Evolutionary conservation across 768 basidiomycete genomes (phyloP), one percentile per base, ranked within the genome.

Genomic region (Kondoa subrosea): DNA sequence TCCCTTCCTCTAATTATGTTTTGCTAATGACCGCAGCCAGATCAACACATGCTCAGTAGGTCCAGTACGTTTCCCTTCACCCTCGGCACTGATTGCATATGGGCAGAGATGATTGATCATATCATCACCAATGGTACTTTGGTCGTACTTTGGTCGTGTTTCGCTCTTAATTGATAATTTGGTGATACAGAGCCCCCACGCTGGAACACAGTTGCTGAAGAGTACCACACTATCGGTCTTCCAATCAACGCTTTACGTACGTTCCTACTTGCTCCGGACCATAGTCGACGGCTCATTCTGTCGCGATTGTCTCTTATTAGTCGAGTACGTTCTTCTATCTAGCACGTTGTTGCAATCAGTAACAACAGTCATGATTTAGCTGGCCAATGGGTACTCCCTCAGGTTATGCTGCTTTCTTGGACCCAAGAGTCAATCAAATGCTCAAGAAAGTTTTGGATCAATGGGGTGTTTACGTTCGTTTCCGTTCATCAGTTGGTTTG

Each of bases 381-480:
- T 79, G 75, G 76, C 79, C 74, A 21, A 82, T 82, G 77, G 80
- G 77, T 15, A 79, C 78, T 8, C 75, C 77, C 1, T 78, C 75
- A 14, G 77, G 77, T 1, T 78, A 75, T 64, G 67, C 71, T 15
- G 76, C 74, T 2, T 78, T 83, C 76, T 75, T 76, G 31, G 78
- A 80, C 66, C 76, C 77, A 1, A 75, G 76, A 62, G 79, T 85
- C 65, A 85, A 85, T 67, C 71, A 57, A 0, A 72, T 77, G 62
- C 74, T 84, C 70, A 81, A 82, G 70, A 79, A 78, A 40, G 74
- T 85, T 65, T 79, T 85, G 69, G 75, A 81, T 58, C 77, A 76
- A 27, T 85, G 84, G 83, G 76, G 77, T 12, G 70, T 66, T 12
- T 84, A 77, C 77, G n/a, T 81, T 50, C 40, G 40, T 21, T 50